A percentile compares a stretch with the other conserved stretches of the same genome.
phyloP scores from a whole-genome alignment of 2,329 filamentous ascomycete genomes.

The Microsporum ferrugineum region DNA sequence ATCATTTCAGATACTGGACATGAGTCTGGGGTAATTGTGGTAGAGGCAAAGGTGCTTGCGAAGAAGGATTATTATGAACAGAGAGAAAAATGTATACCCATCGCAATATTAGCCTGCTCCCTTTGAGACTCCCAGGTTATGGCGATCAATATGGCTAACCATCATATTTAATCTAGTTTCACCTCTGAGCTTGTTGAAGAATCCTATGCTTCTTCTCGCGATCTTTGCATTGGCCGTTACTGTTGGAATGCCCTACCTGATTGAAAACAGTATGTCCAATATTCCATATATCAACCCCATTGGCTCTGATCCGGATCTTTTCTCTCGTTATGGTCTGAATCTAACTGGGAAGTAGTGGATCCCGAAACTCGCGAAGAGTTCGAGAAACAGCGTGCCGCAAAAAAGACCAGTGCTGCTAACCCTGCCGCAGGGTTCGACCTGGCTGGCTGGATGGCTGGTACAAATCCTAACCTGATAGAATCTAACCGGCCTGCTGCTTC shows the following conservation, averaged over 20 bases:
- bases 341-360: conserved; percentile 56
- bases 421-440: conserved; percentile 54
- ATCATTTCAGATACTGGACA: conserved; percentile 24
- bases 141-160: not conserved
- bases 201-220: conserved; percentile 92
- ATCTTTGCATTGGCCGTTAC: conserved; percentile 72
- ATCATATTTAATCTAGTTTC: conserved; percentile 45
- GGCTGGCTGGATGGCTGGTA: conserved; percentile 56
- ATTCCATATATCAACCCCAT: not conserved
- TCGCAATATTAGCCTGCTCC: no score
- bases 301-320: not conserved
- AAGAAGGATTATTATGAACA: conserved; percentile 66
- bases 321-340: not conserved
- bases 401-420: conserved; percentile 33
- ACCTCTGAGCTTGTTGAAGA: conserved; percentile 73
- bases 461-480: conserved; percentile 23
- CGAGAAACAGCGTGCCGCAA: conserved; percentile 58
- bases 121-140: not conserved
- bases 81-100: conserved; percentile 57
- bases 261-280: conserved; percentile 74
- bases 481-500: conserved; percentile 25
- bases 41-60: conserved; percentile 53
- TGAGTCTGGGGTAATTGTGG: conserved; percentile 34
- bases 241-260: conserved; percentile 84
- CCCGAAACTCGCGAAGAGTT: conserved; percentile 91